phyloP scores from a whole-genome alignment of 1,139 yeast species.

The Taphrina deformans region DNA sequence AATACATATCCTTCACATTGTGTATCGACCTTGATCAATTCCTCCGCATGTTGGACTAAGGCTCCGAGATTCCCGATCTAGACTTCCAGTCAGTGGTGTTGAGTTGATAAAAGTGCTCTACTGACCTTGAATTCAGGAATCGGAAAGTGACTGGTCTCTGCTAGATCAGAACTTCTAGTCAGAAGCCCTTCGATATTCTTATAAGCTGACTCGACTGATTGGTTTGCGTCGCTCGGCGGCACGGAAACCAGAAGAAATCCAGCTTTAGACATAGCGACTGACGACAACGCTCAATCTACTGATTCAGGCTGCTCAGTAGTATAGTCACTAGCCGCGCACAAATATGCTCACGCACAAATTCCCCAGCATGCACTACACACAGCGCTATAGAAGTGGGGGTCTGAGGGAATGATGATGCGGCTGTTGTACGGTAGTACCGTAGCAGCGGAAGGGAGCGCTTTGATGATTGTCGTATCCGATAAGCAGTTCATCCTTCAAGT shows the following conservation, averaged over 20 bases:
- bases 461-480: not conserved
- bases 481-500: not conserved
- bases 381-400: not conserved
- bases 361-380: too few species aligned
- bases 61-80: constrained; percentile 91
- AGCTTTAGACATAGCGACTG: constrained; percentile 14
- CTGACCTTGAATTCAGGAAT: constrained; percentile 54
- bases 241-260: constrained; percentile 33
- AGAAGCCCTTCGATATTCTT: constrained; percentile 14
- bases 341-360: too few species aligned
- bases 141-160: constrained; percentile 49
- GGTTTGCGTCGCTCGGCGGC: constrained; percentile 33
- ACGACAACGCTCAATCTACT: not conserved
- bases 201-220: constrained; percentile 21
- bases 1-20: constrained; percentile 68
- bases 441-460: too few species aligned
- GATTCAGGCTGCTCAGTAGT: too few species aligned
- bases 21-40: constrained; percentile 72
- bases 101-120: too few species aligned
- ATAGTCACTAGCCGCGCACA: too few species aligned
- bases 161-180: constrained; percentile 10
- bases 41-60: constrained; percentile 86
- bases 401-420: not conserved
- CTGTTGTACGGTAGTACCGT: not conserved
- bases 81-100: too few species aligned